Percentiles rank a stretch among this genome's conserved stretches.
phyloP scores from a whole-genome alignment of 805 yeast genomes.

The Wickerhamiella kazuoi region DNA sequence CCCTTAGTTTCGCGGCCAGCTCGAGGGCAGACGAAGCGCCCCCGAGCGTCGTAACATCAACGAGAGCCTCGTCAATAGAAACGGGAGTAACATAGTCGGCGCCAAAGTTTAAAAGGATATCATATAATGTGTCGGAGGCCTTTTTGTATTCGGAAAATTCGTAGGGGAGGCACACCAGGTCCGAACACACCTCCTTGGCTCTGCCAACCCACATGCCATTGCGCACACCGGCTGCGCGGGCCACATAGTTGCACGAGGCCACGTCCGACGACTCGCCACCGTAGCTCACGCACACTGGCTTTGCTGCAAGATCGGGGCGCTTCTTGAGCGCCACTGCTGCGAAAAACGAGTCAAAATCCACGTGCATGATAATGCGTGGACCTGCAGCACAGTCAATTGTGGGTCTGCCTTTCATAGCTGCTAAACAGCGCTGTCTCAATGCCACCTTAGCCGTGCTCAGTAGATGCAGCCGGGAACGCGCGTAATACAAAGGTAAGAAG shows the following conservation, averaged over 20 bases:
- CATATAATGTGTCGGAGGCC: constrained; percentile 48
- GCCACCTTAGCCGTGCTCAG: constrained; percentile 74
- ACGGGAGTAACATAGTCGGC: constrained; percentile 49
- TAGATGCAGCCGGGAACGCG: constrained; percentile 74
- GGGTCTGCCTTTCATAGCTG: constrained; percentile 8
- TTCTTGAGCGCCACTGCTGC: constrained; percentile 63
- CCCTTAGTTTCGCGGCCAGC: constrained; percentile 23
- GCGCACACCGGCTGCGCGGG: constrained; percentile 55
- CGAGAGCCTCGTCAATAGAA: constrained; percentile 80
- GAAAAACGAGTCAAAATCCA: constrained; percentile 90
- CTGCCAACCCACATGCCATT: constrained; percentile 82
- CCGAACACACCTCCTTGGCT: constrained; percentile 53
- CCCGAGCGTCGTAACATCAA: constrained; percentile 35
- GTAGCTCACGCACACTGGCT: constrained; percentile 47
- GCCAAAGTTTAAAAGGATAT: constrained; percentile 30
- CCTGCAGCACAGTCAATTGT: neutral
- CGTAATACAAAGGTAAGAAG: constrained; percentile 53
- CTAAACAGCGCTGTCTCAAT: constrained; percentile 41
- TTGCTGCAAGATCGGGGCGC: constrained; percentile 35
- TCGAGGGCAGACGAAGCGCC: constrained; percentile 12
- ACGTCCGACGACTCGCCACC: constrained; percentile 43
- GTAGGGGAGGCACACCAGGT: constrained; percentile 44
- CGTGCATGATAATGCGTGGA: constrained; percentile 38
- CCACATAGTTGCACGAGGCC: constrained; percentile 83
- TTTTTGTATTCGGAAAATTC: constrained; percentile 58